Evolutionary conservation across 2,329 filamentous ascomycete species (phyloP).

Genomic region (Lecanicillium sp.): DNA sequence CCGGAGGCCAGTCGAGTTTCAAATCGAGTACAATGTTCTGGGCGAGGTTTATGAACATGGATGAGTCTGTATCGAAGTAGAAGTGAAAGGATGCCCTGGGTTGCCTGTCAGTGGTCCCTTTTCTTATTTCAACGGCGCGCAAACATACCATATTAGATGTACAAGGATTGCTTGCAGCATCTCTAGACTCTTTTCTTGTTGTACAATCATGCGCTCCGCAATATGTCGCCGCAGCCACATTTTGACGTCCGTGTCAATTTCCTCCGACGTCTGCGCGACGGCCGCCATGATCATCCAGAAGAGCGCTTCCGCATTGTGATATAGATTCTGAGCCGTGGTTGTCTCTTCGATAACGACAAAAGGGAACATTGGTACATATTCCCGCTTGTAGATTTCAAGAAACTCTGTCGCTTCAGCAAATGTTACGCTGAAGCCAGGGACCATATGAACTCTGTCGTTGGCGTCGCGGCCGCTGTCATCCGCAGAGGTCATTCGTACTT

Average conservation of each 20-base stretch:
- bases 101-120: no score
- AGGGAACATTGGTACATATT: conserved; percentile 25
- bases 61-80: conserved; percentile 20
- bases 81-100: conserved; percentile 27
- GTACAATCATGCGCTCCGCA: conserved; percentile 24
- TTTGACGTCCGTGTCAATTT: conserved; percentile 21
- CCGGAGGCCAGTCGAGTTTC: conserved; percentile 9
- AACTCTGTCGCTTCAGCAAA: conserved; percentile 25
- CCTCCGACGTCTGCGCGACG: conserved; percentile 22
- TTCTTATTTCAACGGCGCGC: no score
- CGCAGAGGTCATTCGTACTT: not conserved
- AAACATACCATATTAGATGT: conserved; percentile 25
- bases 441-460: conserved; percentile 15
- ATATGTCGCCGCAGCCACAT: conserved; percentile 25
- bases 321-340: conserved; percentile 22
- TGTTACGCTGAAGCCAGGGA: conserved; percentile 23
- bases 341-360: conserved; percentile 24
- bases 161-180: conserved; percentile 27
- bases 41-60: conserved; percentile 1
- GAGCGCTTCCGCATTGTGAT: conserved; percentile 22
- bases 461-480: not conserved
- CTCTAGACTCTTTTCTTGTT: conserved; percentile 24
- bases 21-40: conserved; percentile 5
- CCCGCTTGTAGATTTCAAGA: conserved; percentile 23
- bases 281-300: conserved; percentile 27